Conservation (phyloP, 1,284 basidiomycete genomes). For the Sporisorium iseilematis-ciliati region DNA sequence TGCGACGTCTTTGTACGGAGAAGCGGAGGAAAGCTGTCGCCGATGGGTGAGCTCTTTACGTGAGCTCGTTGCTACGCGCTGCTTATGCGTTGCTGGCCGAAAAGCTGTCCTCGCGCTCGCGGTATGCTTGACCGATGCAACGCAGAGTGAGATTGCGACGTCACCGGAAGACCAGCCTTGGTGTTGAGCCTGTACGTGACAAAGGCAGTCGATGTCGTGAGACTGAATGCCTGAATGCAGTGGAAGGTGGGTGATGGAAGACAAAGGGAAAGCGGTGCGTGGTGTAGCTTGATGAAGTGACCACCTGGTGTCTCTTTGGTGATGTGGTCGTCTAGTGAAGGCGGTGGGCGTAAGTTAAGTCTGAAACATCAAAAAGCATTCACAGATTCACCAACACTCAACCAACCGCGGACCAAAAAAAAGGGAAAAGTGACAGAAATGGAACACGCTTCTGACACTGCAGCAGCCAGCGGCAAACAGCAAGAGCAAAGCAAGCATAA, state of each 20-base stretch:
- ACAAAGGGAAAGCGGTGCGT: background rate
- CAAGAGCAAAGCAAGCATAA: too few relatives aligned
- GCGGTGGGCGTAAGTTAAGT: constrained; percentile 1
- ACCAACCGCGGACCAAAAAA: background rate
- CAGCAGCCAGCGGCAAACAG: too few relatives aligned
- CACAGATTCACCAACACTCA: constrained; percentile 1
- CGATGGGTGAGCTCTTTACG: background rate
- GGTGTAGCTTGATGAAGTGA: background rate
- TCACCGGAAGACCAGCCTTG: background rate
- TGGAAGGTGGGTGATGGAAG: background rate
- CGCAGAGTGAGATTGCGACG: background rate
- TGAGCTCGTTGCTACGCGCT: background rate
- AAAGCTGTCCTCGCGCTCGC: background rate
- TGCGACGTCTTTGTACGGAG: background rate
- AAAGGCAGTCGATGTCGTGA: background rate
- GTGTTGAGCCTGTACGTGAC: background rate
- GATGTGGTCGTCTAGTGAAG: background rate
- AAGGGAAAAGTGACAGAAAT: background rate
- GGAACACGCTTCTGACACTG: too few relatives aligned
- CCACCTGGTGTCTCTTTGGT: background rate
- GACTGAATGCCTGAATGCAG: background rate
- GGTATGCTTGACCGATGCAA: background rate
- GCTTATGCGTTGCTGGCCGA: background rate
- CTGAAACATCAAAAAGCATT: constrained; percentile 1
- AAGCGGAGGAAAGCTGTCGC: background rate